Base-by-base conservation (phyloP, 2,329 filamentous ascomycete genomes). In the Venturia carpophila region DNA sequence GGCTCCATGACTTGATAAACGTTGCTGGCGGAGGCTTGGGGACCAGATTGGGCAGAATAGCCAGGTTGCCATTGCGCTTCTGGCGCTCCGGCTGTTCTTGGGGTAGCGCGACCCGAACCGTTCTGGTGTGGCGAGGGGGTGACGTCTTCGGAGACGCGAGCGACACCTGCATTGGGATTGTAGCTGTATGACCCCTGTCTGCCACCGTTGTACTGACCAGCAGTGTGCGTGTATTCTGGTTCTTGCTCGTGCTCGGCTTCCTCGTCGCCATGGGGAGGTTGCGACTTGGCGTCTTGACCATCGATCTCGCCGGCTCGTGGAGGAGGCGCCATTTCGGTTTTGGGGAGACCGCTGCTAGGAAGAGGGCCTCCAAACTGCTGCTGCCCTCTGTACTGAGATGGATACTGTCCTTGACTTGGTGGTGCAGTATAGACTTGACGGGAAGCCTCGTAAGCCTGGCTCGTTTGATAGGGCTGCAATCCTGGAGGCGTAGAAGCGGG, bases 1-100 rank as follows among this genome's bases (percentile, higher is more conserved):
- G 91, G 89, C 73, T 90, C 91, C 79, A 96, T 92, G 68, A 95
- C 88, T 75, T 87, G 95, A 81, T 96, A 96, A 62, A 96, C 80
- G 73, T 87, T 95, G 79, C 90, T 92, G 0, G 61, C 30, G 3
- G 88, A 83, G 67, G 86, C 81, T 27, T 92, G 91, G 61, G 92
- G 89, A 0, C 91, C 92, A 56, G 34, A 41, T 11, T 58, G 39
- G 13, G 27, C 27, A 58, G 27, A 9, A 37, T 66, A 66, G 10
- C 27, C 58, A n/a, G 78, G 76, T 62, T 82, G 75, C 73, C 95
- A 97, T 75, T 92, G 91, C 1, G 86, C 80, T 69, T 90, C 88
- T 45, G 86, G 82, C 0, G 88, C 83, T 11, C 85, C 82, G 5
- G 91, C 84, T 0, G 90, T 95, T 70, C 92, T 86, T 13, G 92